These are phyloP conservation scores for Puya raimondii DNA, from an alignment of 176 grass and related monocot genomes.

Conservation along the genomic window DNA sequence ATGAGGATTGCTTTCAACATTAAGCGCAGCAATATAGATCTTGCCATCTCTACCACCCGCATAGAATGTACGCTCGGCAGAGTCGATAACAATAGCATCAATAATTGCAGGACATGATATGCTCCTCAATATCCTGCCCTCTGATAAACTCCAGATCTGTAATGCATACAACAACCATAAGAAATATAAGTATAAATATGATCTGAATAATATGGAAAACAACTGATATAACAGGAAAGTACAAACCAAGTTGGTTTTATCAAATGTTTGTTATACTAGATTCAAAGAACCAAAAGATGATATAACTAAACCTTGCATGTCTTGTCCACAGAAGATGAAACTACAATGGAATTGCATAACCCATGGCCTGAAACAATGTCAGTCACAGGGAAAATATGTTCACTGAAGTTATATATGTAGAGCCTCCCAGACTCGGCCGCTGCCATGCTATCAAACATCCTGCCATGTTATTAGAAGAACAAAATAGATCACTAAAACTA, in stretches of 20 bases:
- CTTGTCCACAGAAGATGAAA: conserved; percentile 80
- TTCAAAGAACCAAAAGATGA: background rate
- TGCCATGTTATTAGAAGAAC: conserved; percentile 25
- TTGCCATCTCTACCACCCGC: conserved; percentile 86
- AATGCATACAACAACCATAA: conserved; percentile 16
- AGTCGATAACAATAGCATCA: conserved; percentile 50
- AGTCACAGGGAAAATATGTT: conserved; percentile 54
- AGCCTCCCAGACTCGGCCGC: conserved; percentile 29
- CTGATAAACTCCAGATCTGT: conserved; percentile 76
- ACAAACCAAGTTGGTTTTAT: background rate
- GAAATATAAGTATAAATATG: conserved; percentile 12
- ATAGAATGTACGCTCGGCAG: conserved; percentile 74
- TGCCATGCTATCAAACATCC: conserved; percentile 68
- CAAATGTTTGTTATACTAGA: background rate
- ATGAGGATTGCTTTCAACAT: conserved; percentile 45
- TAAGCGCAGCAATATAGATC: conserved; percentile 77
- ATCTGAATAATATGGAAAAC: conserved; percentile 1
- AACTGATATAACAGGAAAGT: background rate
- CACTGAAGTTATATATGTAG: conserved; percentile 60
- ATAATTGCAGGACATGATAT: conserved; percentile 53
- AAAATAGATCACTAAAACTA: conserved; percentile 13
- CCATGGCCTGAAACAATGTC: conserved; percentile 62
- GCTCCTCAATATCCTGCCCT: conserved; percentile 61
- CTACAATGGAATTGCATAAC: conserved; percentile 42
- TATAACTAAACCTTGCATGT: conserved; percentile 65